Percentiles rank a stretch among this genome's conserved stretches.
phyloP scores from a whole-genome alignment of 768 basidiomycete genomes.

The Grammothele lineata region DNA sequence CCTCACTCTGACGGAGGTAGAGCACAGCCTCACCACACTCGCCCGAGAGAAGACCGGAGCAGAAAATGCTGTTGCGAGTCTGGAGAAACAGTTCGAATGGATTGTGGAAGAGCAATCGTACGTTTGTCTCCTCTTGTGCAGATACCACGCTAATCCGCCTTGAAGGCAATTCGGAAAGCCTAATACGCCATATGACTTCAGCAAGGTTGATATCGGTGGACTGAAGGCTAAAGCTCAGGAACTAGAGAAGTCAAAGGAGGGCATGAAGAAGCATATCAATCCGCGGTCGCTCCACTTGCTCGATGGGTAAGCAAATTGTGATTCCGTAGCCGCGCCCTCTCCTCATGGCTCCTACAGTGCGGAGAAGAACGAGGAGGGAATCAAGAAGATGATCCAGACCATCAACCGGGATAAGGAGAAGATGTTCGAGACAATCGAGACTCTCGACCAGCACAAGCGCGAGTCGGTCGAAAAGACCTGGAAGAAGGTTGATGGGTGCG shows the following conservation, averaged over 20 bases:
- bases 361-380: slow-evolving; percentile 85
- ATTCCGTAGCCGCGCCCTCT: slow-evolving; percentile 7
- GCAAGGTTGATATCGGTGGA: slow-evolving; percentile 51
- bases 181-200: slow-evolving; percentile 81
- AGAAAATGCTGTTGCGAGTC: slow-evolving; percentile 44
- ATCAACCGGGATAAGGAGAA: slow-evolving; percentile 92
- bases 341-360: slow-evolving; percentile 47
- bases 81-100: slow-evolving; percentile 89
- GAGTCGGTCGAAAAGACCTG: slow-evolving; percentile 93
- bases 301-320: slow-evolving; percentile 85
- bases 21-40: slow-evolving; percentile 61
- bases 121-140: not conserved
- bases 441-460: slow-evolving; percentile 91
- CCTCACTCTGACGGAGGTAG: slow-evolving; percentile 56
- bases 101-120: slow-evolving; percentile 85
- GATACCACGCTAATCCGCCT: not conserved
- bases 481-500: slow-evolving; percentile 91
- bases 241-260: slow-evolving; percentile 72
- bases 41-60: slow-evolving; percentile 63
- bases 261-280: slow-evolving; percentile 94
- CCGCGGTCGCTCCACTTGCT: slow-evolving; percentile 95
- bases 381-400: slow-evolving; percentile 84
- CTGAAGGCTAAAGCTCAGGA: slow-evolving; percentile 65
- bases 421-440: slow-evolving; percentile 90
- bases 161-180: slow-evolving; percentile 78